A percentile compares a stretch with the other conserved stretches of the same genome.
These are phyloP conservation scores for Skeletonema marinoi DNA, from an alignment of 108 stramenopile species.

Conservation along the genomic window DNA sequence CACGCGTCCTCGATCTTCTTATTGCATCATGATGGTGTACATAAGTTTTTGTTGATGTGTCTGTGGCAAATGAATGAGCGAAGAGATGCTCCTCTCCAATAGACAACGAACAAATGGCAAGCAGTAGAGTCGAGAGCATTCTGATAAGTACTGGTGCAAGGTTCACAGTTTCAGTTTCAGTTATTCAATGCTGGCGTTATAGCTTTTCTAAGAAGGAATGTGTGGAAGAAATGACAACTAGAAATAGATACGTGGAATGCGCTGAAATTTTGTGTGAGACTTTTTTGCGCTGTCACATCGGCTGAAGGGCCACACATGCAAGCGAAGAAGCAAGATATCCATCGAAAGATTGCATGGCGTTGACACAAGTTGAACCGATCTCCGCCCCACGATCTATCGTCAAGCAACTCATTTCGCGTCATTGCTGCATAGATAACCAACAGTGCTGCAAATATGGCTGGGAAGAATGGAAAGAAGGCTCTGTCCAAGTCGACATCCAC, in stretches of 20 bases:
- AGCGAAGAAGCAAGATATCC: too few relatives aligned
- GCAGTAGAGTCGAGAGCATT: background rate
- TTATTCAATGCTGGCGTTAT: too few relatives aligned
- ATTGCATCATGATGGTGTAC: background rate
- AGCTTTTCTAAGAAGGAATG: too few relatives aligned
- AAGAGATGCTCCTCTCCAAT: background rate
- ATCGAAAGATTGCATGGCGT: background rate
- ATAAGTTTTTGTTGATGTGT: background rate
- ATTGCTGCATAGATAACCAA: background rate
- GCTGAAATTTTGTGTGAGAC: too few relatives aligned
- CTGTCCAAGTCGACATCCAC: constrained; percentile 35
- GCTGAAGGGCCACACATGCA: too few relatives aligned
- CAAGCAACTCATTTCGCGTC: background rate
- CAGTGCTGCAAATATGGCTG: constrained; percentile 2
- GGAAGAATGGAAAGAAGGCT: background rate
- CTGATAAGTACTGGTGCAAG: background rate
- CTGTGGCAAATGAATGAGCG: background rate
- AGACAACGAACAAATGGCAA: background rate
- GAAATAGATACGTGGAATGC: too few relatives aligned
- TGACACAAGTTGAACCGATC: too few relatives aligned
- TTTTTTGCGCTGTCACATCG: too few relatives aligned
- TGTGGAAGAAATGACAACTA: too few relatives aligned
- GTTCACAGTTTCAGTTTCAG: too few relatives aligned
- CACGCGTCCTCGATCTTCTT: background rate
- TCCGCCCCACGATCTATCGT: too few relatives aligned